Base-by-base conservation (phyloP, 257 asterid species). In the Fraxinus americana region DNA sequence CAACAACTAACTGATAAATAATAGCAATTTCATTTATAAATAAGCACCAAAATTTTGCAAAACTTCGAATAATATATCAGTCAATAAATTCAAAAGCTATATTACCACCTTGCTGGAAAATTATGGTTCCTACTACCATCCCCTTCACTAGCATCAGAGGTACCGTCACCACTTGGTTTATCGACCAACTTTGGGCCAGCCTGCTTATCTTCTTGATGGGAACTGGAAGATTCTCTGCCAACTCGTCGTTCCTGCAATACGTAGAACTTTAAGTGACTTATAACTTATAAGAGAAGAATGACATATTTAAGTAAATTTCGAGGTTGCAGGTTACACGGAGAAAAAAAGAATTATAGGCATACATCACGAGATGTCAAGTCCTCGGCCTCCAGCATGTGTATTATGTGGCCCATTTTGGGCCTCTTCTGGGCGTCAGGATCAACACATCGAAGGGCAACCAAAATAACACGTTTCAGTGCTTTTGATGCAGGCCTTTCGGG, bases 341-440 rank as follows among this genome's bases (percentile, higher is more conserved):
- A 67, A 71, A 66, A 76, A n/a, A 39, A 35, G 34, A 38, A 41
- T 61, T 45, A 1, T 63, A 27, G 21, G 61, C 92, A 72, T 92
- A 89, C 97, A 86, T 92, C 94, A 39, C 91, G 92, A 52, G 90
- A 81, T 70, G 85, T 83, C 81, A 91, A 77, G 85, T 92, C 97
- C 77, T 94, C 98, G 0, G 97, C 90, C 84, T 92, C 99, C 7
- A 94, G 92, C 98, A 92, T 92, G 90, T 92, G 98, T 80, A 94
- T 85, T 41, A 92, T 85, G 79, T 94, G 94, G 73, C 97, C 96
- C 98, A 92, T 91, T 79, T 94, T 94, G 71, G 99, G 98, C 85
- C 99, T 90, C 89, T 94, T 94, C 57, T 89, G 92, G 38, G 97
- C 96, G 80, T 94, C 99, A 7, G 99, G 98, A 80, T 94, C 99